Percentiles rank a stretch among this genome's conserved stretches.
Conservation (phyloP, 1,139 yeast genomes). For the Taiozyma sp. region DNA sequence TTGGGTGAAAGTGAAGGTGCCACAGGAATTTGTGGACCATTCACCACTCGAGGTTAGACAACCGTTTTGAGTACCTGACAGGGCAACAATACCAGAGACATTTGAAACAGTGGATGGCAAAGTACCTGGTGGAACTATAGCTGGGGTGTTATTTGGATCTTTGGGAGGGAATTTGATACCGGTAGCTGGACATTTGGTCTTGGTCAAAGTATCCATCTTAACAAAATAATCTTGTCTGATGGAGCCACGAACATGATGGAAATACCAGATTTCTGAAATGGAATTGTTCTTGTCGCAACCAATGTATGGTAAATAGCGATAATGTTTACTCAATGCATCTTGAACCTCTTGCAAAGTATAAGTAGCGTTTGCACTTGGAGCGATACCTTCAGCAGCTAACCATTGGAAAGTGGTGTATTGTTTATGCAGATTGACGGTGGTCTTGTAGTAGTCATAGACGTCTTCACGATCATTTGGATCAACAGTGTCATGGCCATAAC, state of each 20-base stretch:
- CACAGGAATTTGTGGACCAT: constrained; percentile 1
- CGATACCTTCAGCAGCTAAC: constrained; percentile 61
- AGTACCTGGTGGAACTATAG: background rate
- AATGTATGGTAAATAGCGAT: constrained; percentile 58
- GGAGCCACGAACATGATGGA: constrained; percentile 71
- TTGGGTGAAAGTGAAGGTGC: constrained; percentile 1
- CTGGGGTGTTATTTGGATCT: constrained; percentile 36
- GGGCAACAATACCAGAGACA: background rate
- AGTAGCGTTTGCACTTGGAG: constrained; percentile 31
- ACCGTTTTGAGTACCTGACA: background rate
- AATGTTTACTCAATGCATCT: constrained; percentile 52
- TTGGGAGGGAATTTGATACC: constrained; percentile 69
- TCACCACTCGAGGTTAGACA: background rate
- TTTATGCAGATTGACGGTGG: constrained; percentile 58
- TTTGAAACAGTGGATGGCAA: background rate
- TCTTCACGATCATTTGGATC: constrained; percentile 39
- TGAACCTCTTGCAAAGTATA: constrained; percentile 44
- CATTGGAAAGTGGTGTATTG: constrained; percentile 65
- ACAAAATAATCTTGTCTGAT: constrained; percentile 57
- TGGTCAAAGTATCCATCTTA: constrained; percentile 52
- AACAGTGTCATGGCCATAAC: constrained; percentile 32
- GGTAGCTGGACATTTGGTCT: constrained; percentile 56
- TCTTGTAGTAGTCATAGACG: constrained; percentile 71
- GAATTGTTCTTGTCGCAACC: constrained; percentile 64
- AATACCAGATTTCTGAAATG: constrained; percentile 84